A percentile compares a stretch with the other conserved stretches of the same genome.
Evolutionary conservation across 805 yeast species (phyloP).

Genomic region (Komagataella ulmi): DNA sequence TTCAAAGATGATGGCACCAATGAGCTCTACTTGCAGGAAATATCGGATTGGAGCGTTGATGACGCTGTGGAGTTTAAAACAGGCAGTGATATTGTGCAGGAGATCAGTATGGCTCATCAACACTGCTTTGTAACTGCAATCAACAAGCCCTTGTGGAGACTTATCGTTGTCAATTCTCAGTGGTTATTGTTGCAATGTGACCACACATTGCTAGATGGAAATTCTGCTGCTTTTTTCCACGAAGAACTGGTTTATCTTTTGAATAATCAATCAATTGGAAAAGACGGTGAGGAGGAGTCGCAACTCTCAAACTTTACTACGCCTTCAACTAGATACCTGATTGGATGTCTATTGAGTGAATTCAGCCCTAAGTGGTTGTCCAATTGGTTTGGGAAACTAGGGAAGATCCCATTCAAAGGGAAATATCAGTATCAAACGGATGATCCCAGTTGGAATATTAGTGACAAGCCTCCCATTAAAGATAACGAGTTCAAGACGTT

Average conservation of each 20-base stretch:
- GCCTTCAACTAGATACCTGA: neutral
- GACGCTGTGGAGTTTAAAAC: neutral
- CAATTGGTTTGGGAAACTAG: neutral
- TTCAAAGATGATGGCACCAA: neutral
- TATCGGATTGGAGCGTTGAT: neutral
- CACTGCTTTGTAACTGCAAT: neutral
- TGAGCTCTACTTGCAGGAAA: neutral
- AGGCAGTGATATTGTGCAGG: neutral
- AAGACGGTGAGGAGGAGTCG: neutral
- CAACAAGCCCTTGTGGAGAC: slow-evolving; percentile 1
- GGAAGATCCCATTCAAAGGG: neutral
- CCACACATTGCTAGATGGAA: slow-evolving; percentile 1
- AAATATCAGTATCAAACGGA: neutral
- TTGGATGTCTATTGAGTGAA: neutral
- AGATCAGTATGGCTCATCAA: neutral
- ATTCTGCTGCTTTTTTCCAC: slow-evolving; percentile 1
- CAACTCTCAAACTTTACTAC: neutral
- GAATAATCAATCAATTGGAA: neutral
- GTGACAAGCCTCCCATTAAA: neutral
- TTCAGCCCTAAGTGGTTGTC: neutral
- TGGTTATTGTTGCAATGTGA: neutral
- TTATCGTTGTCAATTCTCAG: neutral
- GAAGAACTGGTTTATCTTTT: neutral
- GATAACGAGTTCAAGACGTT: neutral
- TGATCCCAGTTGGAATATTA: neutral